Percentiles rank a stretch among this genome's conserved stretches.
phyloP scores from a whole-genome alignment of 2,329 filamentous ascomycete genomes.

The Microsporum canis region DNA sequence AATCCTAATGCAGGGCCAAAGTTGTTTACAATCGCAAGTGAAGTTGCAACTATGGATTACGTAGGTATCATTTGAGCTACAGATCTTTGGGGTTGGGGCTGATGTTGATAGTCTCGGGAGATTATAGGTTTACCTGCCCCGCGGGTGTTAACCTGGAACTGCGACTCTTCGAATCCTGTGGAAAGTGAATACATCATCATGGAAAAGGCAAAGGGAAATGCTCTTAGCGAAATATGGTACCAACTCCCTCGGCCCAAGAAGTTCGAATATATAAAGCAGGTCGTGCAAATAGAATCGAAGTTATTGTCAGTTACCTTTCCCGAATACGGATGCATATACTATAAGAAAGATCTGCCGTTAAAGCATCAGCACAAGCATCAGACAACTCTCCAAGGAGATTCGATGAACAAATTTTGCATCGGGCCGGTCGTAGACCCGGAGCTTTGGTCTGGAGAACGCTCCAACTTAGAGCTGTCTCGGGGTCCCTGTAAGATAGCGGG shows the following conservation, averaged over 20 bases:
- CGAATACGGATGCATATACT: constrained; percentile 16
- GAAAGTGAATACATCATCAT: constrained; percentile 17
- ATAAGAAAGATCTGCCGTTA: constrained; percentile 1
- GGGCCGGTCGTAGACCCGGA: constrained; percentile 14
- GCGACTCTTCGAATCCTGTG: constrained; percentile 13
- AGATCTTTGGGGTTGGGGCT: constrained; percentile 17
- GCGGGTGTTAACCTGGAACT: constrained; percentile 9
- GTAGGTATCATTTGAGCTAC: constrained; percentile 11
- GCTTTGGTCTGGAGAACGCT: constrained; percentile 14
- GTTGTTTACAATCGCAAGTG: constrained; percentile 13
- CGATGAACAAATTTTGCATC: constrained; percentile 10
- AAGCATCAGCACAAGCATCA: background rate
- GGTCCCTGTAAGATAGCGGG: constrained; percentile 14
- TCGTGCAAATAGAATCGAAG: constrained; percentile 17
- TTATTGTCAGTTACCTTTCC: constrained; percentile 15
- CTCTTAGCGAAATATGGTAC: constrained; percentile 6
- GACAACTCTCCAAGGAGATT: constrained; percentile 14
- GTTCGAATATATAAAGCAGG: constrained; percentile 11
- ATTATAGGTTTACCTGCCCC: constrained; percentile 15
- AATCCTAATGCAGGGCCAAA: constrained; percentile 21
- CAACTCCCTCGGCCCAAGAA: background rate
- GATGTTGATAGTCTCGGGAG: constrained; percentile 15
- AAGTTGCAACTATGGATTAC: constrained; percentile 20
- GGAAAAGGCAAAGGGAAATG: constrained; percentile 18
- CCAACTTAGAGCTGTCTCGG: constrained; percentile 7